phyloP scores from a whole-genome alignment of 2,329 filamentous ascomycete species.

The Ophiostoma ulmi region DNA sequence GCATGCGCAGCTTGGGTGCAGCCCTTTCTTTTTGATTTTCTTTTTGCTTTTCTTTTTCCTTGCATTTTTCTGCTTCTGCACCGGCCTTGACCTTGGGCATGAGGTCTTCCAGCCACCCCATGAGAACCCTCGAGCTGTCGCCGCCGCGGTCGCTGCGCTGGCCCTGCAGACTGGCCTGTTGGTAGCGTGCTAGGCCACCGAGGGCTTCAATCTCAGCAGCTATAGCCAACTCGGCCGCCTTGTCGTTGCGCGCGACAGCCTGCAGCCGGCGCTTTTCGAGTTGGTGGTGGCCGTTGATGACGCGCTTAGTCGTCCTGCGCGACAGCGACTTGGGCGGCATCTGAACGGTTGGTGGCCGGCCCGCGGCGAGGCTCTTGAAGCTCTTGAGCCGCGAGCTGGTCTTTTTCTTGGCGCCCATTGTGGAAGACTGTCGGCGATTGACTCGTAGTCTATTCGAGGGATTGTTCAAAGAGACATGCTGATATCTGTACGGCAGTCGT shows the following conservation, averaged over 20 bases:
- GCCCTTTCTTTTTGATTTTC: neutral
- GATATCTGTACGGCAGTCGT: neutral
- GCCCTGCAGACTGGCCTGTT: constrained; percentile 63
- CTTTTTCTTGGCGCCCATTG: constrained; percentile 48
- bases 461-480: neutral
- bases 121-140: constrained; percentile 59
- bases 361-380: constrained; percentile 44
- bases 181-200: constrained; percentile 59
- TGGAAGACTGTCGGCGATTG: neutral
- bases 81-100: neutral
- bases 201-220: constrained; percentile 51
- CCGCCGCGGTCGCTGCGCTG: constrained; percentile 62
- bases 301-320: constrained; percentile 56
- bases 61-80: neutral
- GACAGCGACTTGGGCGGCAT: constrained; percentile 52
- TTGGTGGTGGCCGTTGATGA: constrained; percentile 63
- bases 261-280: constrained; percentile 58
- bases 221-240: constrained; percentile 42
- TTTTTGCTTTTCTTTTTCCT: neutral
- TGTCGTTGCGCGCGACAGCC: constrained; percentile 52
- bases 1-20: constrained; percentile 51
- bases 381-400: constrained; percentile 28
- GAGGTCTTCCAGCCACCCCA: constrained; percentile 53
- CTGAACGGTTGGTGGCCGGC: constrained; percentile 53
- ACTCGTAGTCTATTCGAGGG: neutral